These are phyloP conservation scores for Amanita molliuscula DNA, from an alignment of 768 basidiomycete genomes.

Conservation along the genomic window DNA sequence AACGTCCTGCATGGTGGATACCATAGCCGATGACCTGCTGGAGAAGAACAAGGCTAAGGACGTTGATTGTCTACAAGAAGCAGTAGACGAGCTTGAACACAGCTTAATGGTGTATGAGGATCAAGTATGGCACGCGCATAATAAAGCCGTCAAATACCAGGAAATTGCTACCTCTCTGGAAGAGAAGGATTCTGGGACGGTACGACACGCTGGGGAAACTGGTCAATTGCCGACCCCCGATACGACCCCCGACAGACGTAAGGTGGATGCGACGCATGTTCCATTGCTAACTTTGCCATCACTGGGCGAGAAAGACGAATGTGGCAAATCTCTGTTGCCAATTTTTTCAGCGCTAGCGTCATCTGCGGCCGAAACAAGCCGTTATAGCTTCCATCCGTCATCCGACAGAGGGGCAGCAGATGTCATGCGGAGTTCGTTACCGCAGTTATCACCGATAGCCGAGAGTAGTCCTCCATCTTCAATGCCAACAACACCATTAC, in stretches of 20 bases:
- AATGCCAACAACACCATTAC: neutral
- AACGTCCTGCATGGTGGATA: slow-evolving; percentile 45
- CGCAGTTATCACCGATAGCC: neutral
- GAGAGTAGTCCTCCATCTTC: neutral
- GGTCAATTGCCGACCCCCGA: slow-evolving; percentile 2
- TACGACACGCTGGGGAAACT: neutral
- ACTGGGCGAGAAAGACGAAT: neutral
- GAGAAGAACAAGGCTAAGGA: slow-evolving; percentile 38
- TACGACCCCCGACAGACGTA: neutral
- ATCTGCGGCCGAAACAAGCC: neutral
- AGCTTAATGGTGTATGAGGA: slow-evolving; percentile 8
- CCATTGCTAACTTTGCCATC: neutral
- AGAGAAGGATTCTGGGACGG: neutral
- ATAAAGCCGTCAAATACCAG: neutral
- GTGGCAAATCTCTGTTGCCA: neutral
- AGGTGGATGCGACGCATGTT: neutral
- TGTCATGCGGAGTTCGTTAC: neutral
- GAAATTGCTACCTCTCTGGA: neutral
- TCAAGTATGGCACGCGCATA: neutral
- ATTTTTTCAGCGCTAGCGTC: neutral
- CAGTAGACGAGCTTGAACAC: slow-evolving; percentile 40
- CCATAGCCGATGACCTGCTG: slow-evolving; percentile 57
- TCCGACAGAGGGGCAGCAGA: neutral
- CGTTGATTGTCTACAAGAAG: slow-evolving; percentile 35
- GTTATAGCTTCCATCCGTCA: neutral